Evolutionary conservation across 2,329 filamentous ascomycete species (phyloP).

Genomic region (Catunica adiposa): DNA sequence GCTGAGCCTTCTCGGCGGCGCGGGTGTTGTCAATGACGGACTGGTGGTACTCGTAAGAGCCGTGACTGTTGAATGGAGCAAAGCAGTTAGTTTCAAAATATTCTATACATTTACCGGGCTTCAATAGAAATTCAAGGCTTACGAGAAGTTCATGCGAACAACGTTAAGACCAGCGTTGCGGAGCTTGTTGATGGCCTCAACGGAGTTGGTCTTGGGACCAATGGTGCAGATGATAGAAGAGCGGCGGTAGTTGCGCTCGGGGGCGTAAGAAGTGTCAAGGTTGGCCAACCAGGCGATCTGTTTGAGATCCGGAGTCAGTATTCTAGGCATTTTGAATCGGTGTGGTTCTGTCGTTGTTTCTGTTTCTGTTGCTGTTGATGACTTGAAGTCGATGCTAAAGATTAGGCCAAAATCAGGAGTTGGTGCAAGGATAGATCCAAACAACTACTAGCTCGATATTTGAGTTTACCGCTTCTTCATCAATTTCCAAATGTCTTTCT

Average conservation of each 20-base stretch:
- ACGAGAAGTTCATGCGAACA: slow-evolving; percentile 91
- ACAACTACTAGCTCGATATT: neutral
- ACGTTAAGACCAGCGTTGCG: slow-evolving; percentile 86
- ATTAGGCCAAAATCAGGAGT: too few species aligned
- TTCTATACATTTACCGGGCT: too few species aligned
- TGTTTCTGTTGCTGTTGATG: neutral
- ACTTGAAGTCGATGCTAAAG: too few species aligned
- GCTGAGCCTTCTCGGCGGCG: slow-evolving; percentile 60
- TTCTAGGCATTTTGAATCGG: neutral
- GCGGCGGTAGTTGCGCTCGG: slow-evolving; percentile 78
- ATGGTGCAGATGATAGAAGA: slow-evolving; percentile 99
- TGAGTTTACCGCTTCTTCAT: neutral
- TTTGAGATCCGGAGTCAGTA: neutral
- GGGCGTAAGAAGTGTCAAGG: slow-evolving; percentile 78
- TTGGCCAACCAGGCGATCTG: slow-evolving; percentile 45
- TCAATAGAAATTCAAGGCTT: neutral
- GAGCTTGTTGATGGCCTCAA: slow-evolving; percentile 90
- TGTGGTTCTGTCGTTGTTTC: neutral
- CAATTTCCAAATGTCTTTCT: neutral
- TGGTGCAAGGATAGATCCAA: neutral
- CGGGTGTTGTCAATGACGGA: slow-evolving; percentile 94
- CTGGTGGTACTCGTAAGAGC: slow-evolving; percentile 83
- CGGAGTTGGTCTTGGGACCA: slow-evolving; percentile 96
- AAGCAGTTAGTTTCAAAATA: neutral
- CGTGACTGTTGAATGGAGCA: slow-evolving; percentile 28